Conservation (phyloP, 345 rosid species). For the Conringia planisiliqua region DNA sequence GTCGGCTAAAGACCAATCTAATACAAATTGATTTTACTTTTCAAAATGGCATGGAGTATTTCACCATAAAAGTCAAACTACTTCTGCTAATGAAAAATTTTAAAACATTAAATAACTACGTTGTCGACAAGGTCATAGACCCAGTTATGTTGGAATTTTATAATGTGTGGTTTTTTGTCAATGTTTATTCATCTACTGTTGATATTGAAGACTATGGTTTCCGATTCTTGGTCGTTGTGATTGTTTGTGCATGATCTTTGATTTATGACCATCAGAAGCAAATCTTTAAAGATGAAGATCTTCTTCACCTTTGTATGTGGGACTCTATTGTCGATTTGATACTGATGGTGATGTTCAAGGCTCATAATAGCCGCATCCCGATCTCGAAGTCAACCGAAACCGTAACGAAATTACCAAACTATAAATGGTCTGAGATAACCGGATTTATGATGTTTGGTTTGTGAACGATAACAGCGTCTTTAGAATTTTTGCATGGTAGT, state of each 20-base stretch:
- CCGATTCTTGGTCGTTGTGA: slow-evolving; percentile 14
- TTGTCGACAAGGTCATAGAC: not conserved
- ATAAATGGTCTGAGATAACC: not conserved
- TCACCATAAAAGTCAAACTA: slow-evolving; percentile 1
- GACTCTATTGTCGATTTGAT: slow-evolving; percentile 18
- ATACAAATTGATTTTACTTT: not conserved
- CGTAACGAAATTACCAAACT: not conserved
- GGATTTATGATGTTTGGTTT: not conserved
- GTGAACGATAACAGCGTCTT: not conserved
- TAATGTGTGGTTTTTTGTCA: not conserved
- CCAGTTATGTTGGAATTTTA: slow-evolving; percentile 9
- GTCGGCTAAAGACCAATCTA: not conserved
- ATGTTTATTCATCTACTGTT: slow-evolving; percentile 13
- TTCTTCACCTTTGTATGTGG: slow-evolving; percentile 25
- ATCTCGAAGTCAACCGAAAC: slow-evolving; percentile 24
- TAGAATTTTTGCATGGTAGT: not conserved
- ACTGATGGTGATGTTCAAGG: slow-evolving; percentile 28
- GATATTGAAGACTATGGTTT: not conserved
- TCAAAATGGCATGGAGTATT: slow-evolving; percentile 11
- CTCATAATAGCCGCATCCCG: slow-evolving; percentile 8
- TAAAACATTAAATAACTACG: not conserved
- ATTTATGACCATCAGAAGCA: slow-evolving; percentile 26
- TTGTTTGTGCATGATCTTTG: slow-evolving; percentile 4
- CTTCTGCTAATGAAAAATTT: not conserved
- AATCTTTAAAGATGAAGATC: slow-evolving; percentile 24